Base-by-base conservation (phyloP, 257 asterid species). In the Fraxinus cuspidata region DNA sequence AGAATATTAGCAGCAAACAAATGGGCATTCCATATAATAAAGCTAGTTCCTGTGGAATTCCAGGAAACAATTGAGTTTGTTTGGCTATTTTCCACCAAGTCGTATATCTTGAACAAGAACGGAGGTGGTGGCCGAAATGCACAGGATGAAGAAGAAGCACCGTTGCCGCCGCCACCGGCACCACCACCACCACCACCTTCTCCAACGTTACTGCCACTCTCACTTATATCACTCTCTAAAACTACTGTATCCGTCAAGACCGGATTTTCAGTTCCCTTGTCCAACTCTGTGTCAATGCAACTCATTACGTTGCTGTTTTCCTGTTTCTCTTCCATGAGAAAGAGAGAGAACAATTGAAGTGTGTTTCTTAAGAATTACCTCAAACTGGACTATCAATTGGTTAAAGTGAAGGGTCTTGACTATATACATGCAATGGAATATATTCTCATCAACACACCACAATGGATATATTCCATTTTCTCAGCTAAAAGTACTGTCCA, bases 41-140 rank as follows among this genome's bases (percentile, higher is more conserved):
- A 84, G 84, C 89, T 85, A 10, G 92, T 79, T 21, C 95, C 95
- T 0, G 76, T 51, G 3, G 78, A 28, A 13, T 58, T 84, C 95
- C 95, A 90, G 0, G 91, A 82, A 0, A 87, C 75, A 10, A 84
- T 53, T 28, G 85, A 53, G 71, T 87, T 78, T 1, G 80, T 76
- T 38, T 78, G 78, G 1, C 71, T 77, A 18, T 87, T 79, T 29
- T 65, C 80, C 77, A 88, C 78, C 78, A 88, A 88, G 66, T 85
- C 88, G 70, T 84, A 86, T 56, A 78, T 73, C 82, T 90, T 88
- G 58, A 76, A 80, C 76, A 90, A 53, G 38, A 90, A 90, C 0
- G 90, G 86, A 0, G 85, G 86, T 16, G 83, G 81, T 34, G 83
- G 72, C 34, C 79, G 80, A 67, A 37, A 71, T 12, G 5, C 32